phyloP scores from a whole-genome alignment of 1,139 yeast species.

The Scheffersomyces segobiensis region DNA sequence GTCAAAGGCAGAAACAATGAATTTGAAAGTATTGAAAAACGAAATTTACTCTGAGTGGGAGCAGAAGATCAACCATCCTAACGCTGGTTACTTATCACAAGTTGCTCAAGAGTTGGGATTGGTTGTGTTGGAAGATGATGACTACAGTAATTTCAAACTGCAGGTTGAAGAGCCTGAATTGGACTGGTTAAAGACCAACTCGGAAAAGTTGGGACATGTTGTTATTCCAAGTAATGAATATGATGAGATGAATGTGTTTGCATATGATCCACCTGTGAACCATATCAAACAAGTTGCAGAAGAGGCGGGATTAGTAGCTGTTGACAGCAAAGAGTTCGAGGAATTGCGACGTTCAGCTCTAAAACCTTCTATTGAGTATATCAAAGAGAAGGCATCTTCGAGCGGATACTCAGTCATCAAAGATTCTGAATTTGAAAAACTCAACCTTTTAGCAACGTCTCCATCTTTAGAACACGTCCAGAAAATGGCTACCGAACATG shows the following conservation, averaged over 20 bases:
- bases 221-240: constrained; percentile 14
- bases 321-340: constrained; percentile 16
- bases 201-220: constrained; percentile 10
- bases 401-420: constrained; percentile 2
- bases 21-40: constrained; percentile 19
- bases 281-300: constrained; percentile 21
- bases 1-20: constrained; percentile 14
- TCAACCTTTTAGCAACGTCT: neutral
- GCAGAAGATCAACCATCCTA: constrained; percentile 10
- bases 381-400: constrained; percentile 8
- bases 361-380: constrained; percentile 13
- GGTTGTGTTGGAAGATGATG: constrained; percentile 6
- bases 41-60: constrained; percentile 17
- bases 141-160: constrained; percentile 8
- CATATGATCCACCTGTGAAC: constrained; percentile 24
- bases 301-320: constrained; percentile 6
- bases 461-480: constrained; percentile 11
- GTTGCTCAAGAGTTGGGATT: constrained; percentile 8
- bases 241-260: constrained; percentile 11
- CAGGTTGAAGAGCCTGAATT: constrained; percentile 5
- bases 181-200: constrained; percentile 3
- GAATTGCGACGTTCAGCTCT: constrained; percentile 6
- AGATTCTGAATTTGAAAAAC: neutral
- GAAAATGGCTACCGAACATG: constrained; percentile 17
- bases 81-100: constrained; percentile 8